Conservation (phyloP, 2,329 filamentous ascomycete species). For the Lachnellula occidentalis region DNA sequence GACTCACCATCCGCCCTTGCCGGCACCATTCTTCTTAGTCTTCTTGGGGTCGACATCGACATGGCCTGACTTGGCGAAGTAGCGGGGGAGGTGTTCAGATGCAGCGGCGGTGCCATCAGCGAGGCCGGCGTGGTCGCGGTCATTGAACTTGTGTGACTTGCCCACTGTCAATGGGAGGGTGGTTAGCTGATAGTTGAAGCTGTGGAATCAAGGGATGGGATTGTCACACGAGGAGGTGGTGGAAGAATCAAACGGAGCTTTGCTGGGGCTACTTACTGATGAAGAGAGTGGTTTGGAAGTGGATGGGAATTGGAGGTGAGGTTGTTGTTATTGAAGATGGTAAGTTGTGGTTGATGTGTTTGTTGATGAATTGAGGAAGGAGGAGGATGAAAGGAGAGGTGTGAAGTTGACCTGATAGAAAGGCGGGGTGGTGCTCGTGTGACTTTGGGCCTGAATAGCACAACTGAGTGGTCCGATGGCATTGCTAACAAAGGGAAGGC, state of each 20-base stretch:
- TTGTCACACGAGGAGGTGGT: constrained; percentile 13
- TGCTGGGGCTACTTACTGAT: constrained; percentile 24
- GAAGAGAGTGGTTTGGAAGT: constrained; percentile 9
- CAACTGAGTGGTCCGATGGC: too few species aligned
- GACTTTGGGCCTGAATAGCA: too few species aligned
- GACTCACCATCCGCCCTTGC: constrained; percentile 88
- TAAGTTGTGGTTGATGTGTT: constrained; percentile 1
- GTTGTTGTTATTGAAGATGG: constrained; percentile 6
- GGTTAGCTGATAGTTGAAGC: constrained; percentile 12
- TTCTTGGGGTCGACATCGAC: constrained; percentile 81
- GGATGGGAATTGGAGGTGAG: constrained; percentile 4
- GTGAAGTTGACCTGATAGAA: constrained; percentile 2
- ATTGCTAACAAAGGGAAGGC: too few species aligned
- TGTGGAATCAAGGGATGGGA: constrained; percentile 6
- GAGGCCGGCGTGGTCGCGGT: constrained; percentile 76
- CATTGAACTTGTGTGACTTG: constrained; percentile 92
- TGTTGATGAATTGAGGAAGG: too few species aligned
- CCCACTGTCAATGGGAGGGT: constrained; percentile 61
- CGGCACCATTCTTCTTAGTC: constrained; percentile 92
- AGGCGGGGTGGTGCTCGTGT: not conserved
- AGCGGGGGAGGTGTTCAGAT: constrained; percentile 74
- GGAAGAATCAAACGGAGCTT: constrained; percentile 13
- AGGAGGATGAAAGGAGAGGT: constrained; percentile 7
- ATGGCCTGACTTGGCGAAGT: constrained; percentile 85
- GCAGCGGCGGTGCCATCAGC: constrained; percentile 65